Base-by-base conservation (phyloP, 208 protist genomes). In the Crithidia thermophila region DNA sequence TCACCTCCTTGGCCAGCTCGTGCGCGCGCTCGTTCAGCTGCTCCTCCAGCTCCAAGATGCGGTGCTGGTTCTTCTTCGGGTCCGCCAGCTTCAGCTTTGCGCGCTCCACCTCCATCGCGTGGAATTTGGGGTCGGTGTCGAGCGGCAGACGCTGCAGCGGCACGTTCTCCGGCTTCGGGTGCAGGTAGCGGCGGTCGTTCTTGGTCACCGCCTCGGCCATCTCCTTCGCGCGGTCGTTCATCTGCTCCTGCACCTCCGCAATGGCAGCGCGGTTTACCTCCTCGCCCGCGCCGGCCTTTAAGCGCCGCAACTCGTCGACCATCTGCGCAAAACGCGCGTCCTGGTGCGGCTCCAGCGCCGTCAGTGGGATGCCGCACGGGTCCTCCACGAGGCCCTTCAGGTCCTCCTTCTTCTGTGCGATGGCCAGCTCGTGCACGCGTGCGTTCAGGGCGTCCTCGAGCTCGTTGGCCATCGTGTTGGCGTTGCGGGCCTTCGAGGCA, bases 401-500 rank as follows among this genome's bases (percentile, higher is more conserved):
- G 43, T 91, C 85, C 37, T 90, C 79, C 31, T 72, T 43, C 28
- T 87, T 84, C 51, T 89, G 82, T 42, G 55, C 74, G 30, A 59
- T 42, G 18, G 88, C 88, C 45, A 94, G 62, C 67, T 87, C 79
- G 56, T 81, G 77, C 4, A 78, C 85, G 13, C 83, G 83, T 23
- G 63, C 69, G 70, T 91, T 94, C 7, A 94, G 72, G 53, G 81
- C 57, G 36, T 88, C 79, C 76, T 94, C 88, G 8, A 94, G 74
- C 9, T 75, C 81, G 9, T 45, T 49, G 25, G 79, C 78, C 28
- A 77, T 55, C 8, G 71, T 74, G 49, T 65, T 79, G 45, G 72
- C 72, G 58, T 74, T 75, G 33, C 77, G 77, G 18, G 72, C 72
- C 82, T 93, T 93, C 28, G 81, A 66, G 11, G 57, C 67, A 1